These are phyloP conservation scores for Thielaviopsis euricoi DNA, from an alignment of 2,329 filamentous ascomycete genomes.

Conservation along the genomic window DNA sequence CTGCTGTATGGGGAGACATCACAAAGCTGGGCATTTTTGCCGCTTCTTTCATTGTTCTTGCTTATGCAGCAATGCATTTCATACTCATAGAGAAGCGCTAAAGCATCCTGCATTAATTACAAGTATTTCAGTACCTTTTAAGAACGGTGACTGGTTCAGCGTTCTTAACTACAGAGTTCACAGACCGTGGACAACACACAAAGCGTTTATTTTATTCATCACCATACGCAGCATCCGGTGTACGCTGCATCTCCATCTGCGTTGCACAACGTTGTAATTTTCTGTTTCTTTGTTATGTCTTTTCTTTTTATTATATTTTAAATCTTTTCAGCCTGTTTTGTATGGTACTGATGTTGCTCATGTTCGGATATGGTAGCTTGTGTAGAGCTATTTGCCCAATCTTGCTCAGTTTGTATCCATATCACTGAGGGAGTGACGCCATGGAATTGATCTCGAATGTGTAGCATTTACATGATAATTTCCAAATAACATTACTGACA, in stretches of 20 bases:
- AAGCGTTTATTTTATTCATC: not conserved
- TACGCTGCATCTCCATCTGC: not conserved
- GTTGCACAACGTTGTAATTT: not conserved
- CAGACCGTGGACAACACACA: too few relatives aligned
- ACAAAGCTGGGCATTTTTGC: slow-evolving; percentile 70
- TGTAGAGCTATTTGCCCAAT: too few relatives aligned
- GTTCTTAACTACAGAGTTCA: not conserved
- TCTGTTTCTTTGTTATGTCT: not conserved
- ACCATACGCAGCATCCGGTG: not conserved
- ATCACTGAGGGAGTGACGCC: too few relatives aligned
- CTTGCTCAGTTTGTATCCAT: too few relatives aligned
- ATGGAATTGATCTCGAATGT: too few relatives aligned
- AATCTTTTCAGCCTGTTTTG: not conserved
- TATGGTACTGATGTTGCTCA: not conserved
- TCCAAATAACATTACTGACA: too few relatives aligned
- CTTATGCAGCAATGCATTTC: slow-evolving; percentile 85
- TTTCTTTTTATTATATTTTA: not conserved
- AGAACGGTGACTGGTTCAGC: not conserved
- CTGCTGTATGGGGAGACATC: slow-evolving; percentile 72
- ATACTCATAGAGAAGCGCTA: slow-evolving; percentile 67
- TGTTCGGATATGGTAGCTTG: not conserved
- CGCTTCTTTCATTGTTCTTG: slow-evolving; percentile 66
- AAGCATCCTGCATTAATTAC: not conserved
- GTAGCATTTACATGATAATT: too few relatives aligned
- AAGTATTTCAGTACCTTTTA: not conserved